phyloP scores from a whole-genome alignment of 345 rosid species.

The Salix brachista region DNA sequence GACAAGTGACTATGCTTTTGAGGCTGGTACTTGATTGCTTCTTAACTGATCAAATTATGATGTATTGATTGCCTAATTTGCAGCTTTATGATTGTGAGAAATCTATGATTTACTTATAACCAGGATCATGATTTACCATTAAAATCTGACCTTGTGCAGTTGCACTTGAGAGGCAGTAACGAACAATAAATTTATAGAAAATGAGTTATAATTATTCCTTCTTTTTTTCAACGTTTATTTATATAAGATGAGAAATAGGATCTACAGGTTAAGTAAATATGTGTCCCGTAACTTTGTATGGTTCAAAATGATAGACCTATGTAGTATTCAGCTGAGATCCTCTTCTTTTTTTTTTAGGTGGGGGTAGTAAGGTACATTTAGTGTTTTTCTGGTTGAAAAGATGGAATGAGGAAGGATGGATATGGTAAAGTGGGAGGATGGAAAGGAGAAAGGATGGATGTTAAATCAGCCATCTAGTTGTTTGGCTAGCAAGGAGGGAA shows the following conservation, averaged over 20 bases:
- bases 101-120: neutral
- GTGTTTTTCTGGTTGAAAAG: too few species aligned
- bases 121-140: neutral
- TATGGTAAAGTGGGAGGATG: too few species aligned
- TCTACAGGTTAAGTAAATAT: too few species aligned
- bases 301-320: too few species aligned
- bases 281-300: too few species aligned
- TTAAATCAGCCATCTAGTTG: neutral
- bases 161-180: neutral
- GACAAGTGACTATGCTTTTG: conserved; percentile 92
- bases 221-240: neutral
- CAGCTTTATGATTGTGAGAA: neutral
- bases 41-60: neutral
- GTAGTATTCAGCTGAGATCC: too few species aligned
- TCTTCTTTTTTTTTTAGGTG: too few species aligned
- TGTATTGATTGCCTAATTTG: neutral
- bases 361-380: too few species aligned
- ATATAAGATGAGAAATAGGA: too few species aligned
- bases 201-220: neutral
- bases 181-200: neutral
- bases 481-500: neutral
- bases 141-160: neutral
- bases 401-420: too few species aligned
- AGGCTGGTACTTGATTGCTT: conserved; percentile 64
- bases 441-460: neutral